Evolutionary conservation across 164 flowering plant species (phyloP).

Genomic region (Stephania cephalantha): DNA sequence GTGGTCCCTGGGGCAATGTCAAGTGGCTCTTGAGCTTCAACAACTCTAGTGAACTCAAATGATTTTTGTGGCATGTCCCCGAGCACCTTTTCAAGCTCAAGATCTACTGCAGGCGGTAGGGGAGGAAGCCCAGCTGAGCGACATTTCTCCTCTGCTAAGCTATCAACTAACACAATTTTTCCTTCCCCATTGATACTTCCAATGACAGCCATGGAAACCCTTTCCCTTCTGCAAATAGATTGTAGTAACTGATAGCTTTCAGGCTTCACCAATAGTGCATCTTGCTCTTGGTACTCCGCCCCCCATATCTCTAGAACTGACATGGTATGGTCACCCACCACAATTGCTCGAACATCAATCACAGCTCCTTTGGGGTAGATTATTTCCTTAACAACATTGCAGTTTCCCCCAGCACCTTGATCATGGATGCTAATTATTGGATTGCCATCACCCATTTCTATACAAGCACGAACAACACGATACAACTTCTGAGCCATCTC

Average conservation of each 20-base stretch:
- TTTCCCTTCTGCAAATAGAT: conserved; percentile 87
- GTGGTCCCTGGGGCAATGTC: conserved; percentile 84
- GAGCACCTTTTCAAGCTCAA: conserved; percentile 88
- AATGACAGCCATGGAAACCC: conserved; percentile 89
- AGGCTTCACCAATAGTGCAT: conserved; percentile 86
- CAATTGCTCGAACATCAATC: conserved; percentile 79
- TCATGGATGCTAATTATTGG: conserved; percentile 96
- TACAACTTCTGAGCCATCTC: conserved; percentile 97
- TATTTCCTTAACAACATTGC: conserved; percentile 95
- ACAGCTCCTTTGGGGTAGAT: conserved; percentile 89
- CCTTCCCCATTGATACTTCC: conserved; percentile 84
- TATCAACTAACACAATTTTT: conserved; percentile 61
- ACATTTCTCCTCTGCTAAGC: conserved; percentile 40
- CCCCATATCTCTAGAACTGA: conserved; percentile 97
- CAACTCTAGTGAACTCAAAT: conserved; percentile 60
- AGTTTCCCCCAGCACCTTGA: conserved; percentile 97
- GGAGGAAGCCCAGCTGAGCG: conserved; percentile 48
- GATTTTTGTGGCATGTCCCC: conserved; percentile 93
- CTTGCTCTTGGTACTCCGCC: conserved; percentile 97
- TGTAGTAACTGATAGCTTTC: conserved; percentile 56
- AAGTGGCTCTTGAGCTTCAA: conserved; percentile 49
- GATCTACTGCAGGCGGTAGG: conserved; percentile 84
- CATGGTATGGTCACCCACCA: conserved; percentile 93
- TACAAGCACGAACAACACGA: conserved; percentile 84
- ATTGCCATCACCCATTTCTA: conserved; percentile 84